Evolutionary conservation across 495 filamentous ascomycete genomes (phyloP).

Genomic region (Massariosphaeria phaeospora): DNA sequence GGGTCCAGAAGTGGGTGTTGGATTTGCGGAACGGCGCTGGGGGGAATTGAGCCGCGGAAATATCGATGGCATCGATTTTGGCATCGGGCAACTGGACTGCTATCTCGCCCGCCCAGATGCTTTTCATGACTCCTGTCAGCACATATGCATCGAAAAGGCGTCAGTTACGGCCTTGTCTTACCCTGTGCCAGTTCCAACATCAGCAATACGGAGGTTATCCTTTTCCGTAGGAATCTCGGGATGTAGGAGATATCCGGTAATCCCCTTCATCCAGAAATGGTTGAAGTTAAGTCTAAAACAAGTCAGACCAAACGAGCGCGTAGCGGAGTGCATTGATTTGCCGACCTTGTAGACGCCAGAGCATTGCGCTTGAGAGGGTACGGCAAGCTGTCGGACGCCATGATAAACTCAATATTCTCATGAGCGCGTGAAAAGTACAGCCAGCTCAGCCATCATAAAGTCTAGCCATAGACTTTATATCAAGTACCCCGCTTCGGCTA

Average conservation of each 20-base stretch:
- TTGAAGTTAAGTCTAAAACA: constrained; percentile 8
- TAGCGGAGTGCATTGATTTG: no score
- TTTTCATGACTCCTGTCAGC: neutral
- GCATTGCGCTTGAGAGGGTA: no score
- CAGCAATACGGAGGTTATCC: neutral
- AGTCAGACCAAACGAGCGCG: no score
- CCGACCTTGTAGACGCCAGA: no score
- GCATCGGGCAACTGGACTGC: neutral
- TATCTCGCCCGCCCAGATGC: neutral
- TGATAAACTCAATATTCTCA: no score
- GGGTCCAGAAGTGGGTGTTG: neutral
- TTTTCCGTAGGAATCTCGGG: neutral
- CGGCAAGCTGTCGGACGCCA: no score
- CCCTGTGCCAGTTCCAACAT: neutral
- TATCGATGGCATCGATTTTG: constrained; percentile 2
- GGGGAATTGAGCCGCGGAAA: neutral
- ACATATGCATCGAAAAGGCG: constrained; percentile 30
- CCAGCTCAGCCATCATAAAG: no score
- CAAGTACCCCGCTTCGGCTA: no score
- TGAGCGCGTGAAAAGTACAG: no score
- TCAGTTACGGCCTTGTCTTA: constrained; percentile 22
- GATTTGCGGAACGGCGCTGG: neutral
- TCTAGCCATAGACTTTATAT: no score
- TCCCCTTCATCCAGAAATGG: neutral
- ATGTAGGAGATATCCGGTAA: neutral